phyloP scores from a whole-genome alignment of 768 basidiomycete species.

The Mycena latifolia region DNA sequence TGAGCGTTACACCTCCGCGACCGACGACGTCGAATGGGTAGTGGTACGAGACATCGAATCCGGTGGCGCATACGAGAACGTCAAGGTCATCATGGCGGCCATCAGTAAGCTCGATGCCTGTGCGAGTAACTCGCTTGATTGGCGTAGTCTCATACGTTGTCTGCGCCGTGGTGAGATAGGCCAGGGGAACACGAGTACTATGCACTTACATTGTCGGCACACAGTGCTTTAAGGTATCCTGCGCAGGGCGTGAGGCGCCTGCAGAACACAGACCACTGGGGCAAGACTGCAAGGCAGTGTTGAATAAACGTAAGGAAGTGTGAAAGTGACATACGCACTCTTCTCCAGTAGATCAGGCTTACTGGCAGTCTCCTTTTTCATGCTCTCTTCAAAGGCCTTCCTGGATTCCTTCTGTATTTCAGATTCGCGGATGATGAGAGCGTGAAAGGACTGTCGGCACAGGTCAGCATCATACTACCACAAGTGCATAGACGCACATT shows the following conservation, averaged over 20 bases:
- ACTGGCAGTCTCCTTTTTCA: constrained; percentile 9
- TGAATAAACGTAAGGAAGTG: not conserved
- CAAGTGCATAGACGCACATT: constrained; percentile 5
- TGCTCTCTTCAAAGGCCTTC: not conserved
- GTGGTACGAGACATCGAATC: constrained; percentile 27
- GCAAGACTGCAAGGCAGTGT: constrained; percentile 1
- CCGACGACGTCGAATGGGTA: constrained; percentile 29
- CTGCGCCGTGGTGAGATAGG: constrained; percentile 2
- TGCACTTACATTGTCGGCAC: constrained; percentile 19
- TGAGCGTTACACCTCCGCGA: constrained; percentile 15
- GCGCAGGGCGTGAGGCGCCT: constrained; percentile 29
- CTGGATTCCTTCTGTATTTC: constrained; percentile 10
- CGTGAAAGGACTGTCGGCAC: constrained; percentile 9
- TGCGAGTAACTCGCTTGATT: constrained; percentile 18
- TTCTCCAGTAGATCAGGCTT: constrained; percentile 21
- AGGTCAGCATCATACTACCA: too few relatives aligned
- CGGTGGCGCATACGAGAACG: constrained; percentile 28
- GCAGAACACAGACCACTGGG: constrained; percentile 25
- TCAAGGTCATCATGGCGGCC: constrained; percentile 22
- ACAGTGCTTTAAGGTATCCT: constrained; percentile 22
- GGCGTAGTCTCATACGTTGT: constrained; percentile 29
- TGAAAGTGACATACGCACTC: constrained; percentile 9
- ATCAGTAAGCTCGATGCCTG: constrained; percentile 23
- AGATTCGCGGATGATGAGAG: constrained; percentile 14
- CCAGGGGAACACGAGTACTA: too few relatives aligned